Conservation (phyloP, 2,329 filamentous ascomycete species). For the Botryotinia convoluta region DNA sequence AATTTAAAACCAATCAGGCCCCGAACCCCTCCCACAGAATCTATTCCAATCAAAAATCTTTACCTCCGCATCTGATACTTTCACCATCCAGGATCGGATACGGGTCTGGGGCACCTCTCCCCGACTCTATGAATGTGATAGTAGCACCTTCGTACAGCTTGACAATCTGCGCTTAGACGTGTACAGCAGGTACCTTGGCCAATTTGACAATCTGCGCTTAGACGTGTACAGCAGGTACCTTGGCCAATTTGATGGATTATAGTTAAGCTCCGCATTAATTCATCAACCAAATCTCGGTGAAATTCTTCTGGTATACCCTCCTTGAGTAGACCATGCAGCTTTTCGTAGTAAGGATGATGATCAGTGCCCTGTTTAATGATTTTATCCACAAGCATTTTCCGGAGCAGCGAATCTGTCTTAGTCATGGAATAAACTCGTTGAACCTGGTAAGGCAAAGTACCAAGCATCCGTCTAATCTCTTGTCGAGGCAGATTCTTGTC, state of each 20-base stretch:
- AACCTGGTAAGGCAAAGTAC: not conserved
- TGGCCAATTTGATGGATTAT: not conserved
- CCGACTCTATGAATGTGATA: not conserved
- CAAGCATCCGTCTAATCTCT: not conserved
- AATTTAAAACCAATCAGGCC: no score
- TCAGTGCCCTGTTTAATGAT: not conserved
- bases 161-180: not conserved
- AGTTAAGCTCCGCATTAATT: not conserved
- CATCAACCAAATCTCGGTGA: not conserved
- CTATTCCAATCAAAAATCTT: no score
- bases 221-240: rapidly evolving
- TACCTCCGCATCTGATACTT: no score
- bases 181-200: rapidly evolving
- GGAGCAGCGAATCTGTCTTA: not conserved
- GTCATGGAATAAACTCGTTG: not conserved
- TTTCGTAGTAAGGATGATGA: not conserved
- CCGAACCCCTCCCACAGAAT: no score
- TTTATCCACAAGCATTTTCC: not conserved
- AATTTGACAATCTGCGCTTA: not conserved
- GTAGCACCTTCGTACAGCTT: rapidly evolving
- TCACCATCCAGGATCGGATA: not conserved
- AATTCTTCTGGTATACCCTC: not conserved
- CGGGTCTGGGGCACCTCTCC: no score
- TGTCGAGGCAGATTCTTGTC: no score
- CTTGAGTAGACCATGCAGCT: not conserved